Conservation (phyloP, 2,329 filamentous ascomycete genomes). For the Coniochaeta sp. region DNA sequence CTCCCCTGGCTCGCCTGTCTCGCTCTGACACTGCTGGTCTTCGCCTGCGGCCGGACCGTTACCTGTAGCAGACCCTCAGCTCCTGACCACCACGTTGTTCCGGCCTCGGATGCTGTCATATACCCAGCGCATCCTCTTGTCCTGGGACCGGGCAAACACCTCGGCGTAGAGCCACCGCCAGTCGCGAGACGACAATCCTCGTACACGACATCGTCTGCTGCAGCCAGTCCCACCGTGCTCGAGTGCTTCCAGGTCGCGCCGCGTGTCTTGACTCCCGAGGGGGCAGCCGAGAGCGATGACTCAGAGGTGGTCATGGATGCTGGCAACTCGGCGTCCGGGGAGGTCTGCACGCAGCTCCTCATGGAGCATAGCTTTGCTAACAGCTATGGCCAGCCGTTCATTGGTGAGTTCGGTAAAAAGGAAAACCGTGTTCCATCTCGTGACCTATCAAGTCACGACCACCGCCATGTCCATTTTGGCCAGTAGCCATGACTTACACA, state of each 20-base stretch:
- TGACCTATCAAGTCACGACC: too few relatives aligned
- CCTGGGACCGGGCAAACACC: neutral
- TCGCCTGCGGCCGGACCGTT: neutral
- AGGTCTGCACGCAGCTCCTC: conserved; percentile 46
- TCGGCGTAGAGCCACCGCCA: neutral
- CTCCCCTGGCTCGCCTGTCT: neutral
- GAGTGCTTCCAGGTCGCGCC: conserved; percentile 64
- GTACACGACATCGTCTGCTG: conserved; percentile 13
- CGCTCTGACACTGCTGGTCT: neutral
- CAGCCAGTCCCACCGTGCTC: conserved; percentile 29
- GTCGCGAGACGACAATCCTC: conserved; percentile 3
- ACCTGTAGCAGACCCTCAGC: too few relatives aligned
- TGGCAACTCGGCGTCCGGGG: conserved; percentile 16
- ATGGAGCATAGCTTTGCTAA: conserved; percentile 65
- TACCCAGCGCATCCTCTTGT: neutral
- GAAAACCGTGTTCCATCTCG: too few relatives aligned
- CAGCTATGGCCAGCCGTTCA: conserved; percentile 68
- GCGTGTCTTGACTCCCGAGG: conserved; percentile 50
- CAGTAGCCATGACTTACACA: too few relatives aligned
- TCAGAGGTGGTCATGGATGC: neutral
- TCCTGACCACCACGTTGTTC: too few relatives aligned
- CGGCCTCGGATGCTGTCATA: neutral
- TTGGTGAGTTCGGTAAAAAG: conserved; percentile 48
- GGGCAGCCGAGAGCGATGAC: conserved; percentile 27
- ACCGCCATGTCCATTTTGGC: too few relatives aligned